phyloP scores from a whole-genome alignment of 2,329 filamentous ascomycete species.

The Pseudocercospora fuligena region DNA sequence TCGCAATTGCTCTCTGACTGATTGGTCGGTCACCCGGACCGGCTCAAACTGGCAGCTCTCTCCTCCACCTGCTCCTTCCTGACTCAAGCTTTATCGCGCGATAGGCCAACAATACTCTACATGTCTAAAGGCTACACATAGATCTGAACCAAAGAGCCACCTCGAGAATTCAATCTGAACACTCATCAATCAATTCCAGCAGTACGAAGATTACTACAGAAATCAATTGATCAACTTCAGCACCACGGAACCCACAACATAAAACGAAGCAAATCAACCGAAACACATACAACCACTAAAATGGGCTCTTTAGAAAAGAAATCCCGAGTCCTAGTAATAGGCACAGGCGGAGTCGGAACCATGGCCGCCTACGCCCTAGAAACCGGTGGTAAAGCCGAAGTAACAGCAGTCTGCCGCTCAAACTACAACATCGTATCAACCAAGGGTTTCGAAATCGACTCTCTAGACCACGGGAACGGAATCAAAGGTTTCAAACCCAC shows the following conservation, averaged over 20 bases:
- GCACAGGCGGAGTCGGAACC: constrained; percentile 61
- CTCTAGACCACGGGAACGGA: constrained; percentile 57
- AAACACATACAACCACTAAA: background rate
- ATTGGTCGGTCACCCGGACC: background rate
- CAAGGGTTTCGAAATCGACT: constrained; percentile 60
- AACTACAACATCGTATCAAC: constrained; percentile 57
- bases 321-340: constrained; percentile 57
- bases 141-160: too few relatives aligned
- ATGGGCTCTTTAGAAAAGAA: constrained; percentile 34
- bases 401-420: constrained; percentile 62
- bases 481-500: constrained; percentile 38
- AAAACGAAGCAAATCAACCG: background rate
- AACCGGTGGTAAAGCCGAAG: constrained; percentile 54
- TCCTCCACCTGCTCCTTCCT: constrained; percentile 17
- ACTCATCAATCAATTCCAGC: too few relatives aligned
- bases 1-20: background rate
- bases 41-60: constrained; percentile 13
- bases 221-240: background rate
- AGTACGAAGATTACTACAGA: background rate
- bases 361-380: constrained; percentile 62
- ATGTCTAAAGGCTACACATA: background rate
- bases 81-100: background rate
- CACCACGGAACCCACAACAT: background rate
- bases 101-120: constrained; percentile 6
- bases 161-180: too few relatives aligned